phyloP scores from a whole-genome alignment of 2,329 filamentous ascomycete species.

The Pseudogymnoascus sp. region DNA sequence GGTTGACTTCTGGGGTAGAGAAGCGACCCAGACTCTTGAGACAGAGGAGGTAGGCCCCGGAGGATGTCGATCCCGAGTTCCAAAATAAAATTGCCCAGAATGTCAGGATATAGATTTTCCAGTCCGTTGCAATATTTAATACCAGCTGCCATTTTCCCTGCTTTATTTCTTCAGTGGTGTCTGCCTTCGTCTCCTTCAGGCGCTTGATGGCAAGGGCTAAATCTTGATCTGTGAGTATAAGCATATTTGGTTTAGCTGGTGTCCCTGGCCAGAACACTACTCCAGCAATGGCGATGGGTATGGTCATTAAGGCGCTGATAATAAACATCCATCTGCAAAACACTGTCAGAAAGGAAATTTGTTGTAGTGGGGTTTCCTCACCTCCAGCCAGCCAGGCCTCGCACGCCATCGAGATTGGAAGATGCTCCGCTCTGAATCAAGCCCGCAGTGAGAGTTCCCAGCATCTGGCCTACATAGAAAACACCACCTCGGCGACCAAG shows the following conservation, averaged over 20 bases:
- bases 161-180: constrained; percentile 30
- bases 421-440: constrained; percentile 19
- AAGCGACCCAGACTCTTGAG: constrained; percentile 45
- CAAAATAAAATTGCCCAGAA: constrained; percentile 47
- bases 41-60: constrained; percentile 48
- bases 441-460: constrained; percentile 21
- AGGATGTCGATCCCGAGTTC: constrained; percentile 41
- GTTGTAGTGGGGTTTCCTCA: constrained; percentile 11
- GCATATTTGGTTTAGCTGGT: constrained; percentile 39
- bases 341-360: constrained; percentile 23
- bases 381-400: constrained; percentile 27
- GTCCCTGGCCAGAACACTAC: constrained; percentile 44
- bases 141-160: constrained; percentile 19
- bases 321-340: constrained; percentile 52
- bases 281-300: constrained; percentile 43
- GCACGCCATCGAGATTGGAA: constrained; percentile 17
- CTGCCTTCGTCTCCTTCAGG: constrained; percentile 37
- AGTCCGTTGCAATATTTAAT: constrained; percentile 31
- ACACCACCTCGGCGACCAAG: constrained; percentile 19
- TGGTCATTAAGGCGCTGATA: constrained; percentile 44
- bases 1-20: constrained; percentile 38
- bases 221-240: constrained; percentile 39
- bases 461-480: constrained; percentile 21
- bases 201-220: constrained; percentile 37
- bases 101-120: constrained; percentile 43